Percentiles rank a stretch among this genome's conserved stretches.
phyloP scores from a whole-genome alignment of 2,329 filamentous ascomycete genomes.

The Zasmidium citrigriseum region DNA sequence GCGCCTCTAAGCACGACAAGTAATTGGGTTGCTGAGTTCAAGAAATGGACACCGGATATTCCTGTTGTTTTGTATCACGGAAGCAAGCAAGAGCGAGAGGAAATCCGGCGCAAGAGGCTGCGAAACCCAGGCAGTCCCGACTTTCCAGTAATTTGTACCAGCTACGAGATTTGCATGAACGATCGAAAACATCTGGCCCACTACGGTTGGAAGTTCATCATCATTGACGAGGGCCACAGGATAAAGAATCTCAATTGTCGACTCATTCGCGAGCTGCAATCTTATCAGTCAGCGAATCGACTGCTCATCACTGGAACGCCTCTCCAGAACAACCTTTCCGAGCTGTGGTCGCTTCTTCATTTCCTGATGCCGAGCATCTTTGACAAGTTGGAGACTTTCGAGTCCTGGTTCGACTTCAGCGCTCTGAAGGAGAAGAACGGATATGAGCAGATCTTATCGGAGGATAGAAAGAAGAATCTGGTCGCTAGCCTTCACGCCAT shows the following conservation, averaged over 20 bases:
- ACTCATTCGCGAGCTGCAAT: conserved; percentile 82
- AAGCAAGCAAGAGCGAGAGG: conserved; percentile 71
- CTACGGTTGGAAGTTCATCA: conserved; percentile 96
- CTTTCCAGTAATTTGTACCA: conserved; percentile 92
- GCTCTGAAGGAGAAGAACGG: conserved; percentile 81
- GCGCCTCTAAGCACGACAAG: conserved; percentile 88
- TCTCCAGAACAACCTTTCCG: conserved; percentile 90
- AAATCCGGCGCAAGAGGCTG: conserved; percentile 72
- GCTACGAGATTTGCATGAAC: conserved; percentile 93
- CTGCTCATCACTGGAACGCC: conserved; percentile 94
- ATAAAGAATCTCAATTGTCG: conserved; percentile 97
- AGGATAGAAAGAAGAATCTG: conserved; percentile 74
- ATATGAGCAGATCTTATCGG: conserved; percentile 75
- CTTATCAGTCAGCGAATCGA: conserved; percentile 86
- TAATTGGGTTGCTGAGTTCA: conserved; percentile 95
- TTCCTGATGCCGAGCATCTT: conserved; percentile 93
- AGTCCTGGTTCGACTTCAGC: conserved; percentile 96
- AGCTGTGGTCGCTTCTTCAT: conserved; percentile 92
- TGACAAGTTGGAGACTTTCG: conserved; percentile 87
- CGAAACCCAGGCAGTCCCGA: conserved; percentile 67
- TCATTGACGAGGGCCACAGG: conserved; percentile 95
- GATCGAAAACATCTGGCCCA: conserved; percentile 79
- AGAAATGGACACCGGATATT: conserved; percentile 84
- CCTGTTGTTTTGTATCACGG: conserved; percentile 92
- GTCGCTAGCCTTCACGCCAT: conserved; percentile 91